Base-by-base conservation (phyloP, 1,139 yeast genomes). In the Geotrichum histeridarum region DNA sequence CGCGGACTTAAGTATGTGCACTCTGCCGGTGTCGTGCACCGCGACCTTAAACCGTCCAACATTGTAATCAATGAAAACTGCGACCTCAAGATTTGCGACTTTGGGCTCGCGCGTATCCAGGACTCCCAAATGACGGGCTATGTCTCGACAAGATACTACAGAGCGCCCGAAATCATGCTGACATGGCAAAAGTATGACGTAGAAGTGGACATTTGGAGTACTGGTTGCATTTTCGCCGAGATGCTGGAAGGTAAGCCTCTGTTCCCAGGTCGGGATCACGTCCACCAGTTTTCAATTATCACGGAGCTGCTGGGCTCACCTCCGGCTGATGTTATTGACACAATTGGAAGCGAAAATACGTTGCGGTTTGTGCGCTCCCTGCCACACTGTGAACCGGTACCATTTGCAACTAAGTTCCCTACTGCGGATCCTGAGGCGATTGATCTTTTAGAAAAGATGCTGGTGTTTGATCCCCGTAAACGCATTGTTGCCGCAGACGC, bases 121-220 rank as follows among this genome's bases (percentile, higher is more conserved):
- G 98, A 93, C 72, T 96, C 97, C 11, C 98, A 93, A 70, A 93
- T 93, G 99, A 93, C 99, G 1, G 99, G 99, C 35, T 93, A 93
- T 70, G 99, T 93, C 15, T 86, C 95, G 17, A 93, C 99, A 2
- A 75, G 99, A 65, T 94, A 93, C 77, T 93, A 93, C 71, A 80
- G 99, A 62, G 99, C 99, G 0, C 99, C 99, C 1, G 99, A 93
- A 72, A 93, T 93, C 71, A 93, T 93, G 99, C 79, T 93, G 63
- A 91, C 98, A 30, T 93, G 99, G 99, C 99, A 93, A 71, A 91
- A 94, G 71, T 93, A 93, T 73, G 98, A 93, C 68, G 86, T 90
- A n/a, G 98, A 93, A 72, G 99, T 94, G 42, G 99, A 93, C 70
- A 86, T 93, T 65, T 93, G 99, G 99, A 86, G 96, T 15, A 97